Conservation (phyloP, 179 eudicot genomes). For the Silene coronaria region DNA sequence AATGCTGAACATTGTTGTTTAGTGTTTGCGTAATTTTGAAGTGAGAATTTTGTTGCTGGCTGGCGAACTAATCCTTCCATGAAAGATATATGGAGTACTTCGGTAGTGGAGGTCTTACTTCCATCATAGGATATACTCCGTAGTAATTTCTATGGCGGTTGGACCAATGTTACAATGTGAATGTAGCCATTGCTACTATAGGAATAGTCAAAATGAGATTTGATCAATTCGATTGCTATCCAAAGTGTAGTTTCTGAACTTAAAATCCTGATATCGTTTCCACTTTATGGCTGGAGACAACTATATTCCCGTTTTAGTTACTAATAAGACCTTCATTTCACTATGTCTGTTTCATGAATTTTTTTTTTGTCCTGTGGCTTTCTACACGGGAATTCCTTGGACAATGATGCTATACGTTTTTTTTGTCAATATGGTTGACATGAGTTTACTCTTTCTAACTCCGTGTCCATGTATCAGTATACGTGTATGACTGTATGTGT, state of each 20-base stretch:
- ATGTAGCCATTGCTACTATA: too few species aligned
- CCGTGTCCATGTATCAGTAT: too few species aligned
- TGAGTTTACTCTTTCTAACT: not conserved
- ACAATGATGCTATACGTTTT: not conserved
- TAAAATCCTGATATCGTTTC: not conserved
- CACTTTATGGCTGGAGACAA: not conserved
- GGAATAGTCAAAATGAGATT: not conserved
- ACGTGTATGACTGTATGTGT: too few species aligned
- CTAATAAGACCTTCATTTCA: not conserved
- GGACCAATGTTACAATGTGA: too few species aligned
- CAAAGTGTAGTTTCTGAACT: not conserved
- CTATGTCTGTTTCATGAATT: not conserved
- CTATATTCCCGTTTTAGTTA: not conserved
- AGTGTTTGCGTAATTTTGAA: not conserved
- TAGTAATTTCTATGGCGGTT: too few species aligned
- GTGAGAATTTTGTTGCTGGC: not conserved
- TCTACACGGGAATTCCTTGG: not conserved
- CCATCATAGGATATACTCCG: too few species aligned
- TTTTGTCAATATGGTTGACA: not conserved
- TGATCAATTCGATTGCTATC: not conserved
- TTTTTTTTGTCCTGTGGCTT: not conserved
- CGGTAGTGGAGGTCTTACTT: too few species aligned
- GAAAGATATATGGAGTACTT: too few species aligned
- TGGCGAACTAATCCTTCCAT: not conserved
- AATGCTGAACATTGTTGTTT: not conserved